phyloP scores from a whole-genome alignment of 2,329 filamentous ascomycete species.

The Cordyceps cicadae region DNA sequence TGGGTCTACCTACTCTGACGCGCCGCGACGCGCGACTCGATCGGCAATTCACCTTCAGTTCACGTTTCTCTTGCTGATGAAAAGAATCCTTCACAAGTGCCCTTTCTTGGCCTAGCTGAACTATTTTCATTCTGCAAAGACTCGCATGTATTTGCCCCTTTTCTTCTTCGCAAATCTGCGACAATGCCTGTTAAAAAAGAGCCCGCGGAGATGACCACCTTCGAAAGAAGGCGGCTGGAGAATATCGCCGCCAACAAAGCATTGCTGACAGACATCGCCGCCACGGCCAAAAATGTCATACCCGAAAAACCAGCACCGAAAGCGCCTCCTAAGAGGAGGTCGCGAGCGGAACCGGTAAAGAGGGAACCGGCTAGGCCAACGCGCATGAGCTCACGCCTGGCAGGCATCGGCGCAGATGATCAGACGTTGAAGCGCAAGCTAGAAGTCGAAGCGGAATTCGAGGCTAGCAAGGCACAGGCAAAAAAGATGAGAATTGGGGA shows the following conservation, averaged over 20 bases:
- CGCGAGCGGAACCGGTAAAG: slow-evolving; percentile 34
- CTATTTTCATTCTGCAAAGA: background rate
- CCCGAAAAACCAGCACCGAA: slow-evolving; percentile 48
- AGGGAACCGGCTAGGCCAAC: slow-evolving; percentile 42
- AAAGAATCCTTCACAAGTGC: background rate
- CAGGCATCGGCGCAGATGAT: slow-evolving; percentile 43
- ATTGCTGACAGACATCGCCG: slow-evolving; percentile 67
- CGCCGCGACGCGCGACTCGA: slow-evolving; percentile 7
- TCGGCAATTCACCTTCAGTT: slow-evolving; percentile 6
- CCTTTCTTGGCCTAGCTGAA: background rate
- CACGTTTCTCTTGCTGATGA: background rate
- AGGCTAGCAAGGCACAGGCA: slow-evolving; percentile 36
- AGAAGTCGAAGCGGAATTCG: slow-evolving; percentile 39
- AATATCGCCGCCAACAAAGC: slow-evolving; percentile 84
- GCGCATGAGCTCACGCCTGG: slow-evolving; percentile 50
- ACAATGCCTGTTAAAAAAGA: slow-evolving; percentile 40
- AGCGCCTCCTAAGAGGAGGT: slow-evolving; percentile 26
- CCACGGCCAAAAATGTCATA: slow-evolving; percentile 60
- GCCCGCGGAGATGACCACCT: slow-evolving; percentile 59
- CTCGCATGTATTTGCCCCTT: no score
- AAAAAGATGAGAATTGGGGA: slow-evolving; percentile 50
- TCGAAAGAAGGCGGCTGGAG: slow-evolving; percentile 74
- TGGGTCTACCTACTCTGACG: slow-evolving; percentile 2
- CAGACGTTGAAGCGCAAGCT: slow-evolving; percentile 41
- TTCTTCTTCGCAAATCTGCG: no score